Base-by-base conservation (phyloP, 2,329 filamentous ascomycete species). In the Paraphoma sp. region DNA sequence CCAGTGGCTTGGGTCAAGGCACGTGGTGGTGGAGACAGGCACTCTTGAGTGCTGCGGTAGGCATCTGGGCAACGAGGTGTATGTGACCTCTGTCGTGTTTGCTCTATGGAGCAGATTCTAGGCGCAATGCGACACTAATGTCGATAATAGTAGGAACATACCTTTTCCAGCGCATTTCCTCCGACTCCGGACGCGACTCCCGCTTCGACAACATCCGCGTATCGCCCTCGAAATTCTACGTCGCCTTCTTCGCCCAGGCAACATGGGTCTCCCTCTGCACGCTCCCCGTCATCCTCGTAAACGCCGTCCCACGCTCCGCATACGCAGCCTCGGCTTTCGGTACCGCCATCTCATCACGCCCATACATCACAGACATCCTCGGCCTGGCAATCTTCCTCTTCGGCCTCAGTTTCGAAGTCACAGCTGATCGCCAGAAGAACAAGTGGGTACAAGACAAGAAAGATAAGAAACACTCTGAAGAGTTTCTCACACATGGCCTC, bases 201-300 rank as follows among this genome's bases (percentile, higher is more conserved):
- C 81, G 84, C 58, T 86, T 87, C 73, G 82, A 86, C 65, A 69
- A 72, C 12, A 85, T 86, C 70, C 83, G 84, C 56, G 76, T 69
- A 29, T 82, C 79, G 0, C 80, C 83, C 0, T 72, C 81, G 1
- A 84, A 83, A 63, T 86, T 87, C 78, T 68, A 80, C 44, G 81
- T 73, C 44, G 83, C 83, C 5, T 86, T 85, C 74, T 77, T 84
- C 63, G 84, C 83, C 3, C 88, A 91, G 73, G 87, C 88, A 6
- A 82, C 83, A 0, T 91, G 88, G 88, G 86, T 90, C 2, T 85
- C 85, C 2, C 78, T 90, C n/a, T 88, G 86, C 71, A 79, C 89
- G 4, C 79, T 89, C 63, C 88, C 89, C 10, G 83, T 91, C 8
- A 76, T 90, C 6, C 83, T 86, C 2, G 68, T 90, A 52, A 90